These are phyloP conservation scores for Botrytis paeoniae DNA, from an alignment of 2,329 filamentous ascomycete species.

Conservation along the genomic window DNA sequence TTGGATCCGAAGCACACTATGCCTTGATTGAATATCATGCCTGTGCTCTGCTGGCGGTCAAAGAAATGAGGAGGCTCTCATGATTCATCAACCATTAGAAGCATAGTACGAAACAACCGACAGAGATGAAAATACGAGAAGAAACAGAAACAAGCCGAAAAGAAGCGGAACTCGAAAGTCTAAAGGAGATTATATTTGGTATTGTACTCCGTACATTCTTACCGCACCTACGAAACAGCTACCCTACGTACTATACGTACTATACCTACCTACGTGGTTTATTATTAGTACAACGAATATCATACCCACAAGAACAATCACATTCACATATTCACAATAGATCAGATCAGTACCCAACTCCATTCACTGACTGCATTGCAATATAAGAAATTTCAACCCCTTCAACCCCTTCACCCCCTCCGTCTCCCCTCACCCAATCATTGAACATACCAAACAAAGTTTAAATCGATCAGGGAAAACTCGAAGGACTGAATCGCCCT, in stretches of 20 bases:
- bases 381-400: constrained; percentile 3
- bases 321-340: background rate
- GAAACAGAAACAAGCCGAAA: constrained; percentile 1
- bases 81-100: constrained; percentile 11
- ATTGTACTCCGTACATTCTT: background rate
- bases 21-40: constrained; percentile 16
- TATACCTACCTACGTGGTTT: background rate
- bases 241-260: background rate
- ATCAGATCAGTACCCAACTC: background rate
- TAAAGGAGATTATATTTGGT: background rate
- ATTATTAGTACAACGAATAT: background rate
- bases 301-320: background rate
- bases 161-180: constrained; percentile 11
- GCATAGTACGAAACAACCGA: constrained; percentile 17
- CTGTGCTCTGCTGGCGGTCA: constrained; percentile 20
- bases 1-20: constrained; percentile 16
- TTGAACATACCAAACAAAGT: background rate
- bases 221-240: background rate
- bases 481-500: background rate
- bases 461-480: background rate
- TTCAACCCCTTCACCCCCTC: background rate
- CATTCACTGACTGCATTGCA: background rate
- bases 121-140: constrained; percentile 15
- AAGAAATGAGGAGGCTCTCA: constrained; percentile 18
- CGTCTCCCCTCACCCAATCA: background rate